Conservation (phyloP, 805 yeast genomes). For the Priceomyces castillae region DNA sequence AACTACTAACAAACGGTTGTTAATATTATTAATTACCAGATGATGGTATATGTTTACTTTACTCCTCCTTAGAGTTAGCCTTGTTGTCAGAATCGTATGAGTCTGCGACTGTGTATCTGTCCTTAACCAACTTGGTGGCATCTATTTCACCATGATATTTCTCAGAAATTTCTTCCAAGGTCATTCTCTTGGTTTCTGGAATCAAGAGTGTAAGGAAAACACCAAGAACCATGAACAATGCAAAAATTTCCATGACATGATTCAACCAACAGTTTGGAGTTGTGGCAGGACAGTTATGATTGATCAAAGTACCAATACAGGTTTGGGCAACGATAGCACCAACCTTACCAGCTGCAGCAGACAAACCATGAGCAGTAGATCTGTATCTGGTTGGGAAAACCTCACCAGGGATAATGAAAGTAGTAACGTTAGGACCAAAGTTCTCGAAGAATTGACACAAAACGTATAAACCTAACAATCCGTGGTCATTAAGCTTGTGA, state of each 20-base stretch:
- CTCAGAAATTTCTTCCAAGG: slow-evolving; percentile 81
- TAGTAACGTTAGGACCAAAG: slow-evolving; percentile 92
- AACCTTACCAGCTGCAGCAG: slow-evolving; percentile 88
- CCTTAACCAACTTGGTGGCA: slow-evolving; percentile 39
- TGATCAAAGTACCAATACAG: slow-evolving; percentile 76
- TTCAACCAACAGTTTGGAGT: slow-evolving; percentile 75
- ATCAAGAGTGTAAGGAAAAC: slow-evolving; percentile 59
- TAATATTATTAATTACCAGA: no score
- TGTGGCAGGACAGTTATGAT: slow-evolving; percentile 70
- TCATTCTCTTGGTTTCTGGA: slow-evolving; percentile 91
- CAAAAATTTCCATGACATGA: slow-evolving; percentile 92
- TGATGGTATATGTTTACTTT: not conserved
- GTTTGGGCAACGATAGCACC: slow-evolving; percentile 94
- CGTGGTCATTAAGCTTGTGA: slow-evolving; percentile 62
- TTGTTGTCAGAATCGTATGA: slow-evolving; percentile 37
- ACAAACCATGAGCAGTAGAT: slow-evolving; percentile 92
- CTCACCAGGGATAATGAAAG: slow-evolving; percentile 90
- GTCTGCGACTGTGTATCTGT: slow-evolving; percentile 37
- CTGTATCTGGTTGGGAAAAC: slow-evolving; percentile 92
- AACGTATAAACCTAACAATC: slow-evolving; percentile 73
- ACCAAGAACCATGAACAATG: slow-evolving; percentile 87
- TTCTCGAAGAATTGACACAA: slow-evolving; percentile 84
- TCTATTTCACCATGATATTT: slow-evolving; percentile 77
- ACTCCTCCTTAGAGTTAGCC: slow-evolving; percentile 8
- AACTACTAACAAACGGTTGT: not conserved